Base-by-base conservation (phyloP, 2,329 filamentous ascomycete genomes). In the Trichoderma citrinoviride region DNA sequence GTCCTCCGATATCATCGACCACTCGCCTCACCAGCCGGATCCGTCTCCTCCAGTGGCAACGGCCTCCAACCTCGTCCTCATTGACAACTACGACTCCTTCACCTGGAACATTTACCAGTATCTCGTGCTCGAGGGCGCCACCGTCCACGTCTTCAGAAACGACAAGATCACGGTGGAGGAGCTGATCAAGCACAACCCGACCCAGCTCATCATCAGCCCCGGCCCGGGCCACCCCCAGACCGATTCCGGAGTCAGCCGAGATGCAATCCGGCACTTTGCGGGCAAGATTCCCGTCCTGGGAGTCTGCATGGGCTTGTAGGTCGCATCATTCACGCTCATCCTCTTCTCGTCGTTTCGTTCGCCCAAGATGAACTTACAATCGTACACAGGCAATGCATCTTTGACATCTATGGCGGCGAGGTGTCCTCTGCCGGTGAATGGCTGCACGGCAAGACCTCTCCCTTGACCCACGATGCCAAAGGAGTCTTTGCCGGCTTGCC, bases 21-120 rank as follows among this genome's bases (percentile, higher is more conserved):
- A 97, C 78, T 97, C 94, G 66, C 93, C 93, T 72, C 89, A 90
- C 75, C 89, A 97, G 77, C 91, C 92, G 66, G 85, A 90, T 68
- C 89, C 90, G 60, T 88, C 89, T 33, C 82, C 88, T 60, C 87
- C 88, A 41, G 82, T 97, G 61, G 77, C 89, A 25, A 93, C 88
- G 57, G 95, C 95, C 27, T 91, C 90, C 65, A 98, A 98, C 78
- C 85, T 99, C 65, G 86, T 99, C 68, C 84, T 99, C 68, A 97
- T 99, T 73, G 95, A 99, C 83, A 99, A 99, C 79, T 99, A 98
- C 78, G 95, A 99, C 78, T 98, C 95, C 3, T 99, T 99, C 77
- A 97, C 94, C 66, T 99, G 93, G 92, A 99, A 99, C 75, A 92
- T 99, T 66, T 99, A 98, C 77, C 96, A 99, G 78, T 99, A 99